Conservation (phyloP, 1,139 yeast genomes). For the Kurtzmaniella quercitrusa region DNA sequence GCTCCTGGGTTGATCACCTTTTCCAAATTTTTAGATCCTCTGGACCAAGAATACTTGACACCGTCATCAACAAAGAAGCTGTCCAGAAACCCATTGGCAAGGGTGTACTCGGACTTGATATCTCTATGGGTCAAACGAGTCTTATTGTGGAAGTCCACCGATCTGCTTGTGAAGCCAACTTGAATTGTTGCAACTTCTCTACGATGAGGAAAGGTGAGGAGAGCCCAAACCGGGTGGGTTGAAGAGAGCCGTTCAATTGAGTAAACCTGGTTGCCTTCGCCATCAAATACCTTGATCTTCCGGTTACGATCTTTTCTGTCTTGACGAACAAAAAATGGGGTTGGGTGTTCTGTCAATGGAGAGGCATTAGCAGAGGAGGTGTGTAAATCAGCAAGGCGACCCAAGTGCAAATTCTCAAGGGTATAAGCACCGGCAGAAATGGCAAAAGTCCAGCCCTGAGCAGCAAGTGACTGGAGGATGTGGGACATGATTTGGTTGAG, state of each 20-base stretch:
- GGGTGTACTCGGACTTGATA: slow-evolving; percentile 27
- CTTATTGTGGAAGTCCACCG: slow-evolving; percentile 50
- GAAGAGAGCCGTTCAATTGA: slow-evolving; percentile 51
- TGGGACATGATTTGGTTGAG: slow-evolving; percentile 12
- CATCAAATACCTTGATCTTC: slow-evolving; percentile 46
- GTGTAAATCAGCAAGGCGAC: slow-evolving; percentile 30
- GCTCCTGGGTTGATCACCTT: slow-evolving; percentile 51
- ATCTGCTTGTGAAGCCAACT: slow-evolving; percentile 42
- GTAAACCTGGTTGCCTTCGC: slow-evolving; percentile 36
- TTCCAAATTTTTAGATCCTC: slow-evolving; percentile 48
- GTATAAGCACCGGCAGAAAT: slow-evolving; percentile 35
- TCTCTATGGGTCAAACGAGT: slow-evolving; percentile 43
- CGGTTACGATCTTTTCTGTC: slow-evolving; percentile 44
- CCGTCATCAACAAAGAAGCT: slow-evolving; percentile 50
- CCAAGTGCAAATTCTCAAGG: slow-evolving; percentile 34
- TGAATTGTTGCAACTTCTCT: slow-evolving; percentile 49
- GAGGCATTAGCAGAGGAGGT: slow-evolving; percentile 31
- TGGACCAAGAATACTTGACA: slow-evolving; percentile 50
- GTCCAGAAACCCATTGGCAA: slow-evolving; percentile 29
- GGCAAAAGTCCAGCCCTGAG: slow-evolving; percentile 32
- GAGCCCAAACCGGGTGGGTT: slow-evolving; percentile 49
- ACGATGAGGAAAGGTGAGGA: slow-evolving; percentile 42
- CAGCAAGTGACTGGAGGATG: slow-evolving; percentile 41
- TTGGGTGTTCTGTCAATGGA: slow-evolving; percentile 37
- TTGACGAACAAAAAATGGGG: slow-evolving; percentile 42